Conservation (phyloP, 2,329 filamentous ascomycete genomes). For the Fusarium coicis region DNA sequence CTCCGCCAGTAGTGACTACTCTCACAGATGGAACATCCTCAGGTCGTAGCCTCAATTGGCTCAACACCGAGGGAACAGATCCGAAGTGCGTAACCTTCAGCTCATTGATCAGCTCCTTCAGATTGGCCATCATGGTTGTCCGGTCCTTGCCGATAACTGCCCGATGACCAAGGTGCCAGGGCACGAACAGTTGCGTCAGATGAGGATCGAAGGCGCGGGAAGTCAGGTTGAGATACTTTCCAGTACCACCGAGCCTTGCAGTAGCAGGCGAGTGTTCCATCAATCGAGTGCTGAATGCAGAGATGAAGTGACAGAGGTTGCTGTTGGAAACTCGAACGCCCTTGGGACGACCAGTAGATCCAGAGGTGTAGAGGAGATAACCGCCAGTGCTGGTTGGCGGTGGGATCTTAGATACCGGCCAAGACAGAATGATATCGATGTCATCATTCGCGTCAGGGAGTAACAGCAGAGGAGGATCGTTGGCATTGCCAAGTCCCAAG, state of each 20-base stretch:
- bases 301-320: conserved; percentile 18
- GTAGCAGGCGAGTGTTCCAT: background rate
- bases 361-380: conserved; percentile 28
- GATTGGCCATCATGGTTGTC: background rate
- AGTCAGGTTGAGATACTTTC: conserved; percentile 26
- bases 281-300: conserved; percentile 7
- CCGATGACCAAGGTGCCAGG: conserved; percentile 13
- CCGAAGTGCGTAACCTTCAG: conserved; percentile 15
- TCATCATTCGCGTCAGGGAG: background rate
- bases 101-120: conserved; percentile 16
- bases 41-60: conserved; percentile 1
- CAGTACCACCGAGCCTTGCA: background rate
- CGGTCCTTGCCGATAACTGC: conserved; percentile 16
- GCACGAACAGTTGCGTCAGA: conserved; percentile 16
- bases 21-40: conserved; percentile 11
- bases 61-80: conserved; percentile 16
- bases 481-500: background rate
- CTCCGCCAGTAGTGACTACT: conserved; percentile 21
- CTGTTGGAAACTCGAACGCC: conserved; percentile 18
- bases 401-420: background rate
- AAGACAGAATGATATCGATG: rapidly evolving
- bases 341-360: conserved; percentile 21
- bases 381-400: background rate
- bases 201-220: conserved; percentile 27
- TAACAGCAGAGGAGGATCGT: background rate